Evolutionary conservation across 164 flowering plant genomes (phyloP).

Genomic region (Saururus chinensis): DNA sequence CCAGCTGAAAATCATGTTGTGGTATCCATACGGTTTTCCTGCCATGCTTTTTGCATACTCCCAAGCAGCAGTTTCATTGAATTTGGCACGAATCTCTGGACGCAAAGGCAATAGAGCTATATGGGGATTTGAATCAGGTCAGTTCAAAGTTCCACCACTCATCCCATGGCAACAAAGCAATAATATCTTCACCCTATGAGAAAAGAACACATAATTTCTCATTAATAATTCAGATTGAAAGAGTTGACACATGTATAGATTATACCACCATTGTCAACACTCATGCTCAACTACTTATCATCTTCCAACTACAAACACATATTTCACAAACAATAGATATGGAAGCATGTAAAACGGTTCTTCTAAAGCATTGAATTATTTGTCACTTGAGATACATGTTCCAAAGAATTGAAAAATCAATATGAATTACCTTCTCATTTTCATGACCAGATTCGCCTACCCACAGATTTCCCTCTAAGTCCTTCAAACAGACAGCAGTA

Average conservation of each 20-base stretch:
- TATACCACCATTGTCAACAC: too few relatives aligned
- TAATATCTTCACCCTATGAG: constrained; percentile 71
- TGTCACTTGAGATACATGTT: neutral
- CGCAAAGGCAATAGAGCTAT: constrained; percentile 91
- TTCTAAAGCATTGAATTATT: too few relatives aligned
- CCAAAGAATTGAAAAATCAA: neutral
- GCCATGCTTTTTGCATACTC: constrained; percentile 82
- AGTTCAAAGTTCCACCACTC: constrained; percentile 97
- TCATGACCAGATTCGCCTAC: constrained; percentile 97
- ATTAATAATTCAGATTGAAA: neutral
- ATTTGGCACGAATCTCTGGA: constrained; percentile 78
- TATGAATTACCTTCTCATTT: constrained; percentile 54
- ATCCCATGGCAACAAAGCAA: constrained; percentile 87
- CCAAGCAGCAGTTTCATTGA: constrained; percentile 95
- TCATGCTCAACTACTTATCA: too few relatives aligned
- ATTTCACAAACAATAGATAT: too few relatives aligned
- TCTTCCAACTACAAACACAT: too few relatives aligned
- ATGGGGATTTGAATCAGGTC: constrained; percentile 80
- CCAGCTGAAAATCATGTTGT: constrained; percentile 97
- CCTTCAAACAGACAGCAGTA: constrained; percentile 84
- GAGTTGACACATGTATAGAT: neutral
- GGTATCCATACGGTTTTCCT: constrained; percentile 84
- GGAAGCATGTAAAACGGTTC: too few relatives aligned
- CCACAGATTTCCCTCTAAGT: constrained; percentile 92
- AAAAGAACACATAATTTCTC: neutral